Base-by-base conservation (phyloP, 164 flowering plant species). In the Nymphaea colorata region DNA sequence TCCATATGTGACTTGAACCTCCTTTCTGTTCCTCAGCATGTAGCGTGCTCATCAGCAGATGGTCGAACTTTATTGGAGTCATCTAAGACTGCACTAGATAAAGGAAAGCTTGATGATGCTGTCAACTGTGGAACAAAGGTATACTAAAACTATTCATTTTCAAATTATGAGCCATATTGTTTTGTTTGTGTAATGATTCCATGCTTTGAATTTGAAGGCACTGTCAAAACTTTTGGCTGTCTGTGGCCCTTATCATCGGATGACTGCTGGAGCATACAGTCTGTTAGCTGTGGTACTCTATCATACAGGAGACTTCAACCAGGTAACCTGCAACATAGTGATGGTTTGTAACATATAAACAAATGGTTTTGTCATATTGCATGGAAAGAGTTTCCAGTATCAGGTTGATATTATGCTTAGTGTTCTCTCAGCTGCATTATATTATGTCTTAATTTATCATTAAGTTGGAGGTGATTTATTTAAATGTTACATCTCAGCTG, bases 31-130 rank as follows among this genome's bases (percentile, higher is more conserved):
- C 69, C 70, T 41, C 86, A 91, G 97, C 90, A 89, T 81, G 90
- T 86, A 36, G 76, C 74, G 41, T 91, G 91, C 80, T 82, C 87
- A n/a, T 87, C 96, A 67, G 93, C 89, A 25, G 97, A 91, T 82
- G 97, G 96, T 2, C 83, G 97, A 42, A 81, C 80, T 69, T 72
- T 91, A 66, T 69, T 91, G 76, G 97, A 91, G 69, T 87, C 96
- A 57, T 87, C 97, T 17, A 91, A 89, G 79, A 76, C 84, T 76
- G 91, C 97, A 62, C 80, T 91, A 68, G 97, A 91, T 75, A 91
- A 91, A 79, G 97, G 97, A 77, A 91, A 87, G 76, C 84, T 91
- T 18, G 96, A 89, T 73, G 97, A 91, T 78, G 88, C 97, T 60
- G 89, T 91, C 60, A 85, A 75, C 71, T 80, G 69, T 78, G 97